Percentiles rank a stretch among this genome's conserved stretches.
phyloP scores from a whole-genome alignment of 768 basidiomycete genomes.

The Hemileccinum rubropunctum region DNA sequence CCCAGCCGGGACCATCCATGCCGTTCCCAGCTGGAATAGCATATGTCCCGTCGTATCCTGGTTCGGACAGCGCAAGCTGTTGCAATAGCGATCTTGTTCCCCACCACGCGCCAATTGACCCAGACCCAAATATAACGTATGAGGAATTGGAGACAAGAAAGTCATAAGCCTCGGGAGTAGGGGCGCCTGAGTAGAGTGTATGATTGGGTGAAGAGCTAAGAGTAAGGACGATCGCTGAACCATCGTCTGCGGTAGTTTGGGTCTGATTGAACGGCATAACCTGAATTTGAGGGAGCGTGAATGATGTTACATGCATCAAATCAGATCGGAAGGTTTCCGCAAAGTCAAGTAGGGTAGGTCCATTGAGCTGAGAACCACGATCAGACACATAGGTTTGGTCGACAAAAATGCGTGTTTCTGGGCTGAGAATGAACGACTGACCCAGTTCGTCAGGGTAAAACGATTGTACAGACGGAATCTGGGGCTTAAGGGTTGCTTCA shows the following conservation, averaged over 20 bases:
- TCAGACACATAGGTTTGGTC: conserved; percentile 26
- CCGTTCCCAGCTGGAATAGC: conserved; percentile 34
- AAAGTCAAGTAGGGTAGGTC: conserved; percentile 34
- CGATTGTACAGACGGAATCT: conserved; percentile 38
- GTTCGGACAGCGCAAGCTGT: conserved; percentile 31
- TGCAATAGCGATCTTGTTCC: conserved; percentile 44
- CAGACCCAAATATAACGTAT: conserved; percentile 34
- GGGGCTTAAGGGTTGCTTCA: conserved; percentile 20
- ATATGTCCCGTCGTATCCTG: conserved; percentile 7
- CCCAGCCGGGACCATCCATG: conserved; percentile 43
- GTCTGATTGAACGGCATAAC: conserved; percentile 11
- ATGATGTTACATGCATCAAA: conserved; percentile 32
- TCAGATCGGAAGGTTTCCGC: conserved; percentile 38
- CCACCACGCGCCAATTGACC: conserved; percentile 41
- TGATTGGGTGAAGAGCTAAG: conserved; percentile 26
- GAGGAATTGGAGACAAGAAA: conserved; percentile 29
- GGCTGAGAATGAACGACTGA: conserved; percentile 28
- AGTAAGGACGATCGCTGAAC: conserved; percentile 32
- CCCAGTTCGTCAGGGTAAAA: conserved; percentile 25
- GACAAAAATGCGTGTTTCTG: conserved; percentile 36
- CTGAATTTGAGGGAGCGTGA: conserved; percentile 22
- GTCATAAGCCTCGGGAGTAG: conserved; percentile 40
- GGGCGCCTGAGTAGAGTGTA: conserved; percentile 35
- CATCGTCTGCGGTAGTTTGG: background rate
- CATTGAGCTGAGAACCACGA: conserved; percentile 9